A percentile compares a stretch with the other conserved stretches of the same genome.
phyloP scores from a whole-genome alignment of 345 rosid genomes.

The Citrus unshiu region DNA sequence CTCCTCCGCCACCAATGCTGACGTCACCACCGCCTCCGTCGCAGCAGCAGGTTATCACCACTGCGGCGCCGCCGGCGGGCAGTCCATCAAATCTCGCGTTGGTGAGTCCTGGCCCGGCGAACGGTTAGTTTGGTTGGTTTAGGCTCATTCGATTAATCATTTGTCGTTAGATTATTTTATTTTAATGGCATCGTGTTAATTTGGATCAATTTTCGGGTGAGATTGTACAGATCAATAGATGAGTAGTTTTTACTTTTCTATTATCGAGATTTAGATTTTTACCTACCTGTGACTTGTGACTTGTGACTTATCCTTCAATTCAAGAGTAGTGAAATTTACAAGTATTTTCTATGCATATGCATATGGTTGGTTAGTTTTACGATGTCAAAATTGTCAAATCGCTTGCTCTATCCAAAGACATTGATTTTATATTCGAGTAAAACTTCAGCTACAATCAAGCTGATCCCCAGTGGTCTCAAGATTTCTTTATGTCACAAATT shows the following conservation, averaged over 20 bases:
- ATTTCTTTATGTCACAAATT: no score
- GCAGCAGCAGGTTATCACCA: slow-evolving; percentile 7
- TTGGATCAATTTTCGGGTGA: background rate
- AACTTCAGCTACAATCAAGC: background rate
- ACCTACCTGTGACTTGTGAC: no score
- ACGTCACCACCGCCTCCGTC: slow-evolving; percentile 19
- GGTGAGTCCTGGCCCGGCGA: slow-evolving; percentile 61
- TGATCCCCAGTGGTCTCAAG: background rate
- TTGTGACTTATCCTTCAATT: no score
- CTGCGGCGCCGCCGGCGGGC: slow-evolving; percentile 47
- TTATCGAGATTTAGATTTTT: background rate
- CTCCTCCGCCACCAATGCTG: slow-evolving; percentile 31
- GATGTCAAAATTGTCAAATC: no score
- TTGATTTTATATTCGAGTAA: no score
- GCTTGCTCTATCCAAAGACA: no score
- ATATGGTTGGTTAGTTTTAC: no score
- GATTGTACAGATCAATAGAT: slow-evolving; percentile 4
- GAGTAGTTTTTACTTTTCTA: background rate
- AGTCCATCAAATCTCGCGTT: slow-evolving; percentile 49
- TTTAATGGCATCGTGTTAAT: background rate
- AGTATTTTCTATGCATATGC: background rate
- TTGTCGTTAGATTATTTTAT: background rate
- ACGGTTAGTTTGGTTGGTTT: slow-evolving; percentile 31
- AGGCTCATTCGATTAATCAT: no score
- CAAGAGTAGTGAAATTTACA: background rate